Conservation (phyloP, 805 yeast species). For the Komagataella ulmi region DNA sequence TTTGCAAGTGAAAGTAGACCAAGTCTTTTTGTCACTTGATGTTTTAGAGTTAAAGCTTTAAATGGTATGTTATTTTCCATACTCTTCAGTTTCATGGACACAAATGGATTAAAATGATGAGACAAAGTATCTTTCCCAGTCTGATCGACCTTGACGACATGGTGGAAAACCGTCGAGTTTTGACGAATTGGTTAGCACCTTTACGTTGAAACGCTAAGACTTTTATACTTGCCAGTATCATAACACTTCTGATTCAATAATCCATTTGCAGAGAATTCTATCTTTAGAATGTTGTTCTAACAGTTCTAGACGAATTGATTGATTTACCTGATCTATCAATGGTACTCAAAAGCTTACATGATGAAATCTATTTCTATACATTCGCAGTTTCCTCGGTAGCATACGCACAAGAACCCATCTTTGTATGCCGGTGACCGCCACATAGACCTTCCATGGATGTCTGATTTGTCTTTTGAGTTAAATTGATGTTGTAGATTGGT, state of each 20-base stretch:
- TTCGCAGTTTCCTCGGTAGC: constrained; percentile 96
- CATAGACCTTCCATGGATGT: constrained; percentile 84
- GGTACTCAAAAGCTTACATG: constrained; percentile 24
- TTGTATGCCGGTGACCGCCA: constrained; percentile 79
- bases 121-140: constrained; percentile 69
- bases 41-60: neutral
- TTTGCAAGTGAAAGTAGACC: neutral
- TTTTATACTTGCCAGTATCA: constrained; percentile 85
- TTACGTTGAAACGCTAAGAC: constrained; percentile 19
- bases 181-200: constrained; percentile 15
- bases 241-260: constrained; percentile 41
- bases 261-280: neutral
- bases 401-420: constrained; percentile 72
- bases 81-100: neutral
- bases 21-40: neutral
- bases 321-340: neutral
- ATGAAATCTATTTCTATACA: constrained; percentile 68
- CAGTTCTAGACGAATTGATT: neutral
- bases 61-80: neutral
- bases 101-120: constrained; percentile 4
- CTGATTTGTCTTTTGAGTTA: constrained; percentile 32
- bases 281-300: neutral
- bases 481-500: neutral
- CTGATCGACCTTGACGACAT: constrained; percentile 91
- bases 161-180: constrained; percentile 44